These are phyloP conservation scores for Corniculantispora saksenae DNA, from an alignment of 2,329 filamentous ascomycete genomes.

Conservation along the genomic window DNA sequence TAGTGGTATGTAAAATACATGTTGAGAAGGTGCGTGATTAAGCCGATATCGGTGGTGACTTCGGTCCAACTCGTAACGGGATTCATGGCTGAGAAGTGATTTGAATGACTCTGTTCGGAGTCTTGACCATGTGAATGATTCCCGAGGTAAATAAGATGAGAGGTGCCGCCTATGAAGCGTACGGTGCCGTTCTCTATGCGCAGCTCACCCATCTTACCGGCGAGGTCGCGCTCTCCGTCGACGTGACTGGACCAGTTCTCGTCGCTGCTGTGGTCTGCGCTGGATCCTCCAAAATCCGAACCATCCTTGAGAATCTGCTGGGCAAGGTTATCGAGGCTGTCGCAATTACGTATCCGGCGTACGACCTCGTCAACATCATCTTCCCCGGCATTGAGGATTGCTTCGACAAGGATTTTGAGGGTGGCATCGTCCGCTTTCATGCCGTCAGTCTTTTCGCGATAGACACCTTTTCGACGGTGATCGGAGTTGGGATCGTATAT, in stretches of 20 bases:
- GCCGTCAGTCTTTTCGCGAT: constrained; percentile 88
- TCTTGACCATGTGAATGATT: constrained; percentile 42
- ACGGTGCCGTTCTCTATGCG: constrained; percentile 83
- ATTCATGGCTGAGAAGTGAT: constrained; percentile 58
- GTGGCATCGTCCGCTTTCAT: constrained; percentile 86
- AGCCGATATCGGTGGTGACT: constrained; percentile 75
- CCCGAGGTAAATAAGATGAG: constrained; percentile 82
- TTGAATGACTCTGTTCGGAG: constrained; percentile 45
- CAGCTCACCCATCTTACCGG: constrained; percentile 90
- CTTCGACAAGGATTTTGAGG: constrained; percentile 87
- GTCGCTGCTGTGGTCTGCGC: constrained; percentile 38
- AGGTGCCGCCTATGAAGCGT: constrained; percentile 91
- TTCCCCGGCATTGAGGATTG: constrained; percentile 87
- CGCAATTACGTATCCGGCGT: constrained; percentile 83
- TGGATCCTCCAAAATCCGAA: constrained; percentile 18
- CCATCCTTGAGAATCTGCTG: constrained; percentile 49
- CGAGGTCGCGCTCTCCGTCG: constrained; percentile 74
- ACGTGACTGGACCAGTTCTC: constrained; percentile 45
- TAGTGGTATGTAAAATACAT: constrained; percentile 99
- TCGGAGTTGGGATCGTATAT: constrained; percentile 96
- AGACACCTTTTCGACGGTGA: constrained; percentile 93
- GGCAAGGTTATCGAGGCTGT: constrained; percentile 61
- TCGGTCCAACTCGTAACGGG: constrained; percentile 84
- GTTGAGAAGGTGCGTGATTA: constrained; percentile 85
- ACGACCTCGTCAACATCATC: constrained; percentile 82